These are phyloP conservation scores for Epichloe uncinata DNA, from an alignment of 2,329 filamentous ascomycete genomes.

Conservation along the genomic window DNA sequence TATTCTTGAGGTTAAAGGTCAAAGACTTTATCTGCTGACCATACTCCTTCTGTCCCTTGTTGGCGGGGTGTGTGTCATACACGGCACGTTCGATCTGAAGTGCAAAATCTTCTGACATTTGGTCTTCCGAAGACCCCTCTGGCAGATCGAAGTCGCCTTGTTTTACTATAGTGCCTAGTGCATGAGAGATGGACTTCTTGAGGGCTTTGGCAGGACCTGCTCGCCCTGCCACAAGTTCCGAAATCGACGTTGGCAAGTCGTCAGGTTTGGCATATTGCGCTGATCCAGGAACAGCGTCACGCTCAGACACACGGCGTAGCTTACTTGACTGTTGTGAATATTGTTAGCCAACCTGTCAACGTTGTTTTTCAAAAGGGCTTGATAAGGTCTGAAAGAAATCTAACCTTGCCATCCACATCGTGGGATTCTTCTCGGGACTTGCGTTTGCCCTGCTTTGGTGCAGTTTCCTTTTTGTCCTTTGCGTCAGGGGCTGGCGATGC, in stretches of 20 bases:
- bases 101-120: slow-evolving; percentile 55
- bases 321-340: slow-evolving; percentile 22
- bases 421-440: slow-evolving; percentile 45
- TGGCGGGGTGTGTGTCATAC: slow-evolving; percentile 38
- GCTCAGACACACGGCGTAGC: slow-evolving; percentile 42
- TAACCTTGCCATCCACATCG: slow-evolving; percentile 37
- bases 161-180: slow-evolving; percentile 55
- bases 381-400: slow-evolving; percentile 4
- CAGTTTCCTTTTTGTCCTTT: slow-evolving; percentile 35
- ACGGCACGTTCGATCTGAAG: slow-evolving; percentile 68
- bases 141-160: slow-evolving; percentile 48
- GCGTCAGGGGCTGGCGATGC: slow-evolving; percentile 29
- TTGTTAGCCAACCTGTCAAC: not conserved
- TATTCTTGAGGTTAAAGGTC: slow-evolving; percentile 79
- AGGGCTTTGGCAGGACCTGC: slow-evolving; percentile 58
- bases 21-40: slow-evolving; percentile 59
- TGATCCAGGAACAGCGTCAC: slow-evolving; percentile 23
- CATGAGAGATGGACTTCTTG: slow-evolving; percentile 52
- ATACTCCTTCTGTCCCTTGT: slow-evolving; percentile 35
- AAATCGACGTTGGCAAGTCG: slow-evolving; percentile 37
- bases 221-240: slow-evolving; percentile 48
- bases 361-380: not conserved
- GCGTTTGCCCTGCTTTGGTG: slow-evolving; percentile 36
- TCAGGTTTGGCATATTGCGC: slow-evolving; percentile 34
- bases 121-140: slow-evolving; percentile 48